A percentile compares a stretch with the other conserved stretches of the same genome.
Conservation (phyloP, 78 protist species). For the Cavenderia fasciculata region DNA sequence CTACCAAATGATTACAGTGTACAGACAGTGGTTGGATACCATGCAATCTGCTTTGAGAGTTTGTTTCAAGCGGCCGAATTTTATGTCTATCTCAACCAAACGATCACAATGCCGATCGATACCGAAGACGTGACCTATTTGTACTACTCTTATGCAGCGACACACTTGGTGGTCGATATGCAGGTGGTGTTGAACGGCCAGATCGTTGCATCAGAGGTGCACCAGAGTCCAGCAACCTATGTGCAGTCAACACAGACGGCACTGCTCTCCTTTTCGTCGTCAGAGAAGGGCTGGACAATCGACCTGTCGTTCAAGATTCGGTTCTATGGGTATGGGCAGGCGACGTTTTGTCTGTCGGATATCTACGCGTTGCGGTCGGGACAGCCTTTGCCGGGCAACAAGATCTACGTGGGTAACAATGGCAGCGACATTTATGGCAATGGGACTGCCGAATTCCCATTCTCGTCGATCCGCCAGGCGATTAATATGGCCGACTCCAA, state of each 20-base stretch:
- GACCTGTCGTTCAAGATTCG: background rate
- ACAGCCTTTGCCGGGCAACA: background rate
- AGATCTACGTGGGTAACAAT: background rate
- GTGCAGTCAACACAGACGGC: background rate
- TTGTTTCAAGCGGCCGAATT: no score
- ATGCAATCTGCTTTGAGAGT: conserved; percentile 18
- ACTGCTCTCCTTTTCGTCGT: background rate
- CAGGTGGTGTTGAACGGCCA: background rate
- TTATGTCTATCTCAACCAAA: background rate
- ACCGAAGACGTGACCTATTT: background rate
- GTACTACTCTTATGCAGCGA: background rate
- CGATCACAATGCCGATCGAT: background rate
- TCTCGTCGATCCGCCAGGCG: conserved; percentile 53
- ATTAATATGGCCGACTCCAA: background rate
- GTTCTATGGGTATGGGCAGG: background rate
- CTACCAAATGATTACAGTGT: background rate
- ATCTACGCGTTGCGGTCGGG: background rate
- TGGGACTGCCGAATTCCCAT: conserved; percentile 4
- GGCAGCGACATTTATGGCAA: conserved; percentile 49
- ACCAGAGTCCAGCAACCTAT: background rate
- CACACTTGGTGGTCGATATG: background rate
- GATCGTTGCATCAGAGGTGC: background rate
- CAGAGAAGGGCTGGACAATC: background rate
- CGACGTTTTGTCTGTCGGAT: background rate
- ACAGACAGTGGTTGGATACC: background rate